Conservation (phyloP, 352 stramenopile species). For the Pythium folliculosum region DNA sequence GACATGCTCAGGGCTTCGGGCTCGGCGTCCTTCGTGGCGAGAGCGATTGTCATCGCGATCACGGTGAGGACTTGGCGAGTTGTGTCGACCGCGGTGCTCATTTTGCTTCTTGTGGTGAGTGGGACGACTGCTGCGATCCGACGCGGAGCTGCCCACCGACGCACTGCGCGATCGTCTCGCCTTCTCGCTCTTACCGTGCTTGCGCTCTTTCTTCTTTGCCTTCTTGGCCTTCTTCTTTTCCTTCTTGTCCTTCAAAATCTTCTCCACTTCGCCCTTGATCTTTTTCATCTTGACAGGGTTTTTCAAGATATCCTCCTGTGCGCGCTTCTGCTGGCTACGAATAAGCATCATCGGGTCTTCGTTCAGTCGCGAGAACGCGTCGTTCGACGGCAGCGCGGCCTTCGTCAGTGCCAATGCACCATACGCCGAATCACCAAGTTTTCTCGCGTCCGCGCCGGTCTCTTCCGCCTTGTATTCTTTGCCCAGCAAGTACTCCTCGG, state of each 20-base stretch:
- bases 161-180: slow-evolving; percentile 34
- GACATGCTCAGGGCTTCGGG: not conserved
- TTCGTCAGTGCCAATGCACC: slow-evolving; percentile 66
- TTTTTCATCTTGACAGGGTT: slow-evolving; percentile 90
- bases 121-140: slow-evolving; percentile 7
- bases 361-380: slow-evolving; percentile 92
- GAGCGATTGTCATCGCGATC: not conserved
- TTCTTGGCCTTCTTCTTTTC: slow-evolving; percentile 71
- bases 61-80: slow-evolving; percentile 5
- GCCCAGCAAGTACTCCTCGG: slow-evolving; percentile 93
- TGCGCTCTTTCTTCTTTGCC: slow-evolving; percentile 67
- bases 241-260: slow-evolving; percentile 80
- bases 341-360: slow-evolving; percentile 98
- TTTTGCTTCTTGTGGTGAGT: slow-evolving; percentile 15
- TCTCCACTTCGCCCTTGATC: slow-evolving; percentile 83
- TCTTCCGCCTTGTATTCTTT: slow-evolving; percentile 82
- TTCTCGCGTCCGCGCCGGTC: slow-evolving; percentile 46
- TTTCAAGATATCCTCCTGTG: slow-evolving; percentile 86
- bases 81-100: slow-evolving; percentile 4
- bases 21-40: not conserved
- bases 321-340: slow-evolving; percentile 74
- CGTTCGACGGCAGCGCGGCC: slow-evolving; percentile 68
- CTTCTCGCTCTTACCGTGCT: slow-evolving; percentile 46
- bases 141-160: slow-evolving; percentile 23
- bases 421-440: slow-evolving; percentile 62